Percentiles rank a stretch among this genome's conserved stretches.
Evolutionary conservation across 495 filamentous ascomycete species (phyloP).

Genomic region (Annulohypoxylon maeteangense): DNA sequence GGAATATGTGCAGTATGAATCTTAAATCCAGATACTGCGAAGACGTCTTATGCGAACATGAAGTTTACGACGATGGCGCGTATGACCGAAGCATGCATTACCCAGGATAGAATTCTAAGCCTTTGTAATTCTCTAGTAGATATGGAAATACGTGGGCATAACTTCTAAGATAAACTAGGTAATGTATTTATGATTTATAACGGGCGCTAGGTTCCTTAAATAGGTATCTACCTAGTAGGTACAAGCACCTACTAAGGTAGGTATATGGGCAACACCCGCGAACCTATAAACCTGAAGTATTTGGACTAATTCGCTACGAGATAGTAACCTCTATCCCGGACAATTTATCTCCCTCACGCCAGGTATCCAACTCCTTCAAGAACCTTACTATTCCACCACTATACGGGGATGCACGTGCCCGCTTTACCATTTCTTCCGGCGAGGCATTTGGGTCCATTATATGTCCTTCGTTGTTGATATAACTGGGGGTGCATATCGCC

Average conservation of each 20-base stretch:
- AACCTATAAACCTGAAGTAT: too few relatives aligned
- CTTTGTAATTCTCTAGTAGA: too few relatives aligned
- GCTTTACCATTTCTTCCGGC: conserved; percentile 48
- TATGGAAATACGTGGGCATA: too few relatives aligned
- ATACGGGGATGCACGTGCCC: conserved; percentile 36
- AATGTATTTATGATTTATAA: too few relatives aligned
- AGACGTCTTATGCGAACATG: neutral
- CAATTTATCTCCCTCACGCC: conserved; percentile 49
- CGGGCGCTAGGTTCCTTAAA: too few relatives aligned
- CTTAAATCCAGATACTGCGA: neutral
- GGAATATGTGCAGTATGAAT: neutral
- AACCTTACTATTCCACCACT: conserved; percentile 49
- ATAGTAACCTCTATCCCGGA: conserved; percentile 31
- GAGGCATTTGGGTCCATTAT: conserved; percentile 21
- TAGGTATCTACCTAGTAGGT: too few relatives aligned
- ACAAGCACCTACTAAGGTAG: too few relatives aligned
- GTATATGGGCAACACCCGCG: too few relatives aligned
- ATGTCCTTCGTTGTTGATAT: conserved; percentile 63
- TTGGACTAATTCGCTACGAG: conserved; percentile 4
- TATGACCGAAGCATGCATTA: neutral
- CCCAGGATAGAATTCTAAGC: neutral
- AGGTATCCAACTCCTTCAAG: conserved; percentile 52
- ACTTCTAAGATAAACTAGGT: neutral
- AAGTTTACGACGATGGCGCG: neutral
- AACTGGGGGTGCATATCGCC: conserved; percentile 66